phyloP scores from a whole-genome alignment of 192 early-diverging fungal genomes.

The Haplosporangium gracile region DNA sequence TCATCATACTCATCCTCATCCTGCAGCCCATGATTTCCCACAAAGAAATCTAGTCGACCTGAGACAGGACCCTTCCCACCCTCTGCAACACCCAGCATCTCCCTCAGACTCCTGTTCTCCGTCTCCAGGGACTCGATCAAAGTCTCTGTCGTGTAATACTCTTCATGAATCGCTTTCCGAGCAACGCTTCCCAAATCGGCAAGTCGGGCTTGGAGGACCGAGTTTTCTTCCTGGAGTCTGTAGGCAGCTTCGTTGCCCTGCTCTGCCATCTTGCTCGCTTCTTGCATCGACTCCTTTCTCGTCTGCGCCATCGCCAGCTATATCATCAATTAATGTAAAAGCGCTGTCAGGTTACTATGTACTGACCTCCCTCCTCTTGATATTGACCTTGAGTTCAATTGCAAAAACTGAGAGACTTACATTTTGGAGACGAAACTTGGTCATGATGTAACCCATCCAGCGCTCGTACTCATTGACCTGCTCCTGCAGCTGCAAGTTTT shows the following conservation, averaged over 20 bases:
- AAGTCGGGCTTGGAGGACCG: constrained; percentile 22
- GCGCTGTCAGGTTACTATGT: neutral
- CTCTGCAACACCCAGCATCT: constrained; percentile 45
- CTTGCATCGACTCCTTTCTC: constrained; percentile 47
- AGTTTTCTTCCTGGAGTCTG: constrained; percentile 46
- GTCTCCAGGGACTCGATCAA: constrained; percentile 48
- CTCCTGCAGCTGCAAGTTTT: constrained; percentile 43
- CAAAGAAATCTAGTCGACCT: constrained; percentile 12
- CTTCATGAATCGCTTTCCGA: constrained; percentile 43
- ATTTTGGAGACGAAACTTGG: constrained; percentile 52
- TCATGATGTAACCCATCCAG: constrained; percentile 53
- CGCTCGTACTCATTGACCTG: constrained; percentile 44
- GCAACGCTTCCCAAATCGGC: constrained; percentile 35
- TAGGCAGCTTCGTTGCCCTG: constrained; percentile 38
- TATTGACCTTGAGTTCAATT: neutral
- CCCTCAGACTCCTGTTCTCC: constrained; percentile 40
- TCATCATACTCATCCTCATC: constrained; percentile 24
- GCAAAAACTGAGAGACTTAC: constrained; percentile 12
- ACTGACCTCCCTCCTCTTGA: neutral
- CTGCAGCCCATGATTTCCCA: neutral
- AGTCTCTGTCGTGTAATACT: constrained; percentile 43
- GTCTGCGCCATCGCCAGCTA: constrained; percentile 52
- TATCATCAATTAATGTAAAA: neutral
- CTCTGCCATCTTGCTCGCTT: constrained; percentile 50
- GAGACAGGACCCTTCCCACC: neutral